Evolutionary conservation across 805 yeast species (phyloP), one percentile per base, ranked within the genome.

Genomic region (Saccharomycopsis capsularis): DNA sequence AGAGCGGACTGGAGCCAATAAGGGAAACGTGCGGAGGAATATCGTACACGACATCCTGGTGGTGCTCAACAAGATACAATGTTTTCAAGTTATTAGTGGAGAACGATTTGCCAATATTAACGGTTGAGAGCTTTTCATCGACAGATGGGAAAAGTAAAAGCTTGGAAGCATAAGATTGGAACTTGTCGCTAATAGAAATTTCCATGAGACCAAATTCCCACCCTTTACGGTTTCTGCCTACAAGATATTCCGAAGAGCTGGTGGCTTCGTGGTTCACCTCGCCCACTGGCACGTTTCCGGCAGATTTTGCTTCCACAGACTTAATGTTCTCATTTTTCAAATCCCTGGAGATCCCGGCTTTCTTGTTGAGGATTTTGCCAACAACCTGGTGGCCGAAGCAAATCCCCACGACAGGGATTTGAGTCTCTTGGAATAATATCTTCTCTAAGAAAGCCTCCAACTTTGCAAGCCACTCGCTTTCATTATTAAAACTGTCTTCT

Each of bases 321-420:
- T n/a, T n/a, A n/a, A n/a, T n/a, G n/a, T n/a, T n/a, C n/a, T n/a
- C n/a, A n/a, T n/a, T n/a, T n/a, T n/a, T n/a, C n/a, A n/a, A n/a
- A 3, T 34, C 24, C n/a, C 7, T 13, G 27, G n/a, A 18, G 3
- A 3, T 27, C 16, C 21, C 21, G n/a, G 21, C 15, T 16, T 41
- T 21, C 30, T 36, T 29, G 29, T 47, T 29, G 40, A 85, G 62
- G 4, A 84, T 79, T 46, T 82, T 74, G 1, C 79, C 81, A 15
- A 88, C 63, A 22, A 86, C 71, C 61, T 88, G 96, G 63, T 89
- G 96, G 4, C 96, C 96, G 61, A 87, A 88, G 63, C 96, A 88
- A 38, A 88, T 68, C 3, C 95, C 95, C 4, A 77, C 73, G 3
- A 79, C 50, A 2, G 84, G 82, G n/a, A 73, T 63, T 29, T 58